phyloP scores from a whole-genome alignment of 176 grass and related monocot species.

The Oryza brachyantha region DNA sequence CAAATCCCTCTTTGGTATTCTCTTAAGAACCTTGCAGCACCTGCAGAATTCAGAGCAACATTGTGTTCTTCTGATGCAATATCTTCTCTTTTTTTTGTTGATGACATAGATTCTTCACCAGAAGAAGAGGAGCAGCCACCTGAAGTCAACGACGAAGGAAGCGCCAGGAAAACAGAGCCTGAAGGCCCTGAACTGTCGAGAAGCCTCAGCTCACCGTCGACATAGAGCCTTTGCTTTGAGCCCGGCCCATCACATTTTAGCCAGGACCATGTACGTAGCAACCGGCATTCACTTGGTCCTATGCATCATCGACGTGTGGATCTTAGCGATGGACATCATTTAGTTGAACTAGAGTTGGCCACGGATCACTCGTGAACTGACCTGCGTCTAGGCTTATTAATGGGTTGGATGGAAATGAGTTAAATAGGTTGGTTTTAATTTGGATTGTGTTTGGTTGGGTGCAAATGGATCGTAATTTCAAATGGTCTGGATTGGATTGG shows the following conservation, averaged over 20 bases:
- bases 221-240: not conserved
- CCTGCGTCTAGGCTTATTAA: no score
- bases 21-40: not conserved
- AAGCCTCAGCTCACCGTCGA: slow-evolving; percentile 51
- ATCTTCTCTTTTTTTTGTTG: not conserved
- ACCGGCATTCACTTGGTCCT: not conserved
- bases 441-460: no score
- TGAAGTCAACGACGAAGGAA: slow-evolving; percentile 41
- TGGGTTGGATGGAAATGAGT: no score
- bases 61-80: not conserved
- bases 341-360: no score
- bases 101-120: slow-evolving; percentile 3
- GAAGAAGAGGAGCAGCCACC: slow-evolving; percentile 36
- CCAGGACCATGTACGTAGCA: not conserved
- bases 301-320: no score
- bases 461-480: no score
- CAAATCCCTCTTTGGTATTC: slow-evolving; percentile 82
- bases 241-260: not conserved
- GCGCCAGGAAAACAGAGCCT: slow-evolving; percentile 30
- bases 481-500: no score
- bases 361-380: no score
- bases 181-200: slow-evolving; percentile 50
- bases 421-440: no score
- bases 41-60: not conserved
- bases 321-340: no score